phyloP scores from a whole-genome alignment of 163 green algal species.

The Scenedesmus sp. region DNA sequence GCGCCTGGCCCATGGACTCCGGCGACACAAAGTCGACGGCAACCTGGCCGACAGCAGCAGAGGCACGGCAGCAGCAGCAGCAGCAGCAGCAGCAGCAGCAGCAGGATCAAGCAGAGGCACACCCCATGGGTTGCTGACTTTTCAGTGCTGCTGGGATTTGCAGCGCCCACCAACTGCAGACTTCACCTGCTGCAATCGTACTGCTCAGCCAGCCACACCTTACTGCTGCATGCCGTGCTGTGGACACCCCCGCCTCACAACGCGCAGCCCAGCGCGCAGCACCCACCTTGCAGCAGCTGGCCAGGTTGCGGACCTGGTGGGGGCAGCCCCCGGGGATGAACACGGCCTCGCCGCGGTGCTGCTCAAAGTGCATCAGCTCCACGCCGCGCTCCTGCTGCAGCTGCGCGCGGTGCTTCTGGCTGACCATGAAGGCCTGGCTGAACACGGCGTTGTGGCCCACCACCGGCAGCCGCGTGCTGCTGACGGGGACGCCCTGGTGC shows the following conservation, averaged over 20 bases:
- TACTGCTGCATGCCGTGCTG: background rate
- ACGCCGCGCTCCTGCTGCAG: constrained; percentile 41
- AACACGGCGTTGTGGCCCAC: constrained; percentile 30
- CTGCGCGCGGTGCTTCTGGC: constrained; percentile 49
- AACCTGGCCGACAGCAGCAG: constrained; percentile 73
- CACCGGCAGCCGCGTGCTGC: background rate
- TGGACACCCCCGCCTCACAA: background rate
- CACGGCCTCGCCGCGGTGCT: constrained; percentile 84
- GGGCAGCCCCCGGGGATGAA: constrained; percentile 90
- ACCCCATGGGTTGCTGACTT: no score
- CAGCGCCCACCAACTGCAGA: no score
- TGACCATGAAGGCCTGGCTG: constrained; percentile 68
- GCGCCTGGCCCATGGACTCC: constrained; percentile 69
- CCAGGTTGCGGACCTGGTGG: constrained; percentile 88
- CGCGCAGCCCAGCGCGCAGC: background rate
- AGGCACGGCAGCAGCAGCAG: background rate
- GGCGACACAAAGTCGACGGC: constrained; percentile 91
- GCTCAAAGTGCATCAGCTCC: constrained; percentile 86
- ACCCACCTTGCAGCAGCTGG: constrained; percentile 80
- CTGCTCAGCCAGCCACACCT: no score
- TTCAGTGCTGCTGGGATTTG: no score
- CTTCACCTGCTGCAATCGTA: no score
- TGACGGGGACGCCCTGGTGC: constrained; percentile 56
- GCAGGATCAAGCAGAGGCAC: no score
- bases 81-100: background rate